Evolutionary conservation across 352 stramenopile genomes (phyloP), one percentile per base, ranked within the genome.

Genomic region (Pilasporangium apinafurcum): DNA sequence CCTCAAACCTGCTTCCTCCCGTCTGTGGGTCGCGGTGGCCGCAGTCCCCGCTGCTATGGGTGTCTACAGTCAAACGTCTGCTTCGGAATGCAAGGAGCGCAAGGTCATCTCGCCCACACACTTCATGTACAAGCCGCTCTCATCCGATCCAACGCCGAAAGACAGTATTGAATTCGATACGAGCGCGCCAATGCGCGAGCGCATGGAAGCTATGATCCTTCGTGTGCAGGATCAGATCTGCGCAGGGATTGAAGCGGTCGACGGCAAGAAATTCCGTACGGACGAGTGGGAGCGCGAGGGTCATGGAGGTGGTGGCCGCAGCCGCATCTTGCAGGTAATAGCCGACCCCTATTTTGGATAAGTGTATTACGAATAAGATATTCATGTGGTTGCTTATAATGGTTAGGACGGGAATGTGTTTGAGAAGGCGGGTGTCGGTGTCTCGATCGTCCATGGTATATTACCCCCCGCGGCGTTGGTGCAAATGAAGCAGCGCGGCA

Each of bases 391-490:
- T 28, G 14, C 53, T 10, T 36, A 46, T n/a, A 55, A 46, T 21
- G 38, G 74, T 13, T 81, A 97, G 65, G 78, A 94, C 34, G 92
- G 94, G 42, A 96, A 97, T 26, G 92, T 98, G 12, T 98, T 96
- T 53, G 96, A 99, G 70, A 99, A 99, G 74, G 96, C 95, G 4
- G 96, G 96, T 30, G 94, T 98, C 16, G 97, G 97, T 59, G 77
- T 99, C 2, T 97, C 84, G 30, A 96, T 99, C 18, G 96, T 99
- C 21, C 96, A 99, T 63, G 96, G 96, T 46, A 91, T 66, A 7
- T 82, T 99, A 69, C 94, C 93, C 2, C 89, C 94, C 54, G 72
- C 78, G 31, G 85, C 83, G 7, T 62, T 77, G 21, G 67, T 81
- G 51, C 76, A 93, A 63, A 95, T 95, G 83, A 82, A 66, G 25